Evolutionary conservation across 2,329 filamentous ascomycete genomes (phyloP).

Genomic region (Aspergillus luchuensis): DNA sequence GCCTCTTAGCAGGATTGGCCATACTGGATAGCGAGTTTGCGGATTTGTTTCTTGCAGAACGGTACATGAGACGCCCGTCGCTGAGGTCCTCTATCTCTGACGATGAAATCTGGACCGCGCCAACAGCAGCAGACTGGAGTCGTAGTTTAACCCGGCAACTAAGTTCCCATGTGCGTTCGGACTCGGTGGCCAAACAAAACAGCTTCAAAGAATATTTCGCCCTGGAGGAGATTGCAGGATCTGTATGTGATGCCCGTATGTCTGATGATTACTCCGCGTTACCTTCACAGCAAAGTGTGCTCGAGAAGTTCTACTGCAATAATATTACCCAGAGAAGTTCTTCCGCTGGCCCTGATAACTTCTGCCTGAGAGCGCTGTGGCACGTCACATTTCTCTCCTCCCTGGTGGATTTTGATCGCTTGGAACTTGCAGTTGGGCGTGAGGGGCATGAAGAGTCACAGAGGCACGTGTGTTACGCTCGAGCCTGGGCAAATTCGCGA

Average conservation of each 20-base stretch:
- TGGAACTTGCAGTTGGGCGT: conserved; percentile 29
- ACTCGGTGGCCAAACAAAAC: background rate
- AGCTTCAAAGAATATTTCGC: conserved; percentile 22
- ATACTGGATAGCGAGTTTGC: conserved; percentile 34
- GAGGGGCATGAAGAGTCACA: conserved; percentile 25
- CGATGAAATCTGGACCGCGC: conserved; percentile 18
- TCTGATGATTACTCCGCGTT: conserved; percentile 12
- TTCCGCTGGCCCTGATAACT: conserved; percentile 15
- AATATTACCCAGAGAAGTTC: conserved; percentile 13
- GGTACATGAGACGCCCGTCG: conserved; percentile 8
- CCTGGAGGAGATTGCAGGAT: conserved; percentile 24
- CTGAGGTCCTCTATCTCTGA: background rate
- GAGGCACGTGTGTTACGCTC: conserved; percentile 15
- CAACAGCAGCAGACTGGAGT: conserved; percentile 16
- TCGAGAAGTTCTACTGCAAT: conserved; percentile 11
- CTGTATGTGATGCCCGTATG: conserved; percentile 4
- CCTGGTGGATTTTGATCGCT: conserved; percentile 28
- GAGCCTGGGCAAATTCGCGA: conserved; percentile 27
- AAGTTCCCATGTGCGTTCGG: background rate
- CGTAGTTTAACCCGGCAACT: background rate
- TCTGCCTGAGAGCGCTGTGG: conserved; percentile 31
- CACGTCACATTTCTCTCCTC: conserved; percentile 30
- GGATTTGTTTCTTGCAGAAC: conserved; percentile 23
- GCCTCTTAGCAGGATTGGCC: conserved; percentile 14
- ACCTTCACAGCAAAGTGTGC: background rate